These are phyloP conservation scores for Tuber aestivum DNA, from an alignment of 495 filamentous ascomycete species.

Conservation along the genomic window DNA sequence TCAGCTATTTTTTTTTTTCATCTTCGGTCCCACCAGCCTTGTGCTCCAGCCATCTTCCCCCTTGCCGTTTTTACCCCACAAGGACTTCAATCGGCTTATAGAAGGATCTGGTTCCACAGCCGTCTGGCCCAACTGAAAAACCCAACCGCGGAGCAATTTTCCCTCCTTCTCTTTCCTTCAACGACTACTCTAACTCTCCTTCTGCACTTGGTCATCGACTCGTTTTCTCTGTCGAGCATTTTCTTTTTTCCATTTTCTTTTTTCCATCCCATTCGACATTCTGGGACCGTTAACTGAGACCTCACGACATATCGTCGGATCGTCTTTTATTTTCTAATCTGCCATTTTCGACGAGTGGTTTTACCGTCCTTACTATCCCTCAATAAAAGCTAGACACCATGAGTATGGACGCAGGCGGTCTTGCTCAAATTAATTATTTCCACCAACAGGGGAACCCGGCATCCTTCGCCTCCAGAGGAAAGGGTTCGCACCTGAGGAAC, in stretches of 20 bases:
- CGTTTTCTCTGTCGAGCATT: conserved; percentile 15
- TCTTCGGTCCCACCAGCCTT: conserved; percentile 26
- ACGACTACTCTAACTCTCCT: conserved; percentile 17
- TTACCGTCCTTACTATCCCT: conserved; percentile 42
- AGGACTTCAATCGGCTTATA: conserved; percentile 27
- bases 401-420: conserved; percentile 97
- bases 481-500: conserved; percentile 55
- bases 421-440: conserved; percentile 97
- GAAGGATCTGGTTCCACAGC: conserved; percentile 26
- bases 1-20: conserved; percentile 23
- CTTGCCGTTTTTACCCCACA: conserved; percentile 21
- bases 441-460: conserved; percentile 40
- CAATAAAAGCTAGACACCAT: conserved; percentile 47
- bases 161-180: conserved; percentile 19
- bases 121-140: conserved; percentile 20
- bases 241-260: conserved; percentile 6
- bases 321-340: conserved; percentile 34
- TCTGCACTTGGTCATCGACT: conserved; percentile 25
- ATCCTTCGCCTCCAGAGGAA: conserved; percentile 62
- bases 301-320: conserved; percentile 11
- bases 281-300: conserved; percentile 13
- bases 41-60: conserved; percentile 15
- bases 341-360: conserved; percentile 20
- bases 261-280: conserved; percentile 11
- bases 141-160: conserved; percentile 14